Evolutionary conservation across 768 basidiomycete genomes (phyloP).

Genomic region (Tylopilus sp.): DNA sequence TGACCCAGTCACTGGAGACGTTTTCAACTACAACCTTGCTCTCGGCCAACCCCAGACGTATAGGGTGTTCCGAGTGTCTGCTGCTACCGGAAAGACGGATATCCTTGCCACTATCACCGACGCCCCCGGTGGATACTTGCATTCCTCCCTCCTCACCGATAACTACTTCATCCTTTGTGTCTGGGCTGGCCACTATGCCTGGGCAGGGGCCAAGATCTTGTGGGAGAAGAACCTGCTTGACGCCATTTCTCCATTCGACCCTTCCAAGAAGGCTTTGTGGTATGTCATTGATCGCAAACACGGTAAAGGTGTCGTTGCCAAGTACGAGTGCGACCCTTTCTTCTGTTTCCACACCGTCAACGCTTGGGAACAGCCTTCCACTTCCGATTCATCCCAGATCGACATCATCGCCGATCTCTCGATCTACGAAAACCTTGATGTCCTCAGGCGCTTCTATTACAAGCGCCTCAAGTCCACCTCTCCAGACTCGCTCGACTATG

Average conservation of each 20-base stretch:
- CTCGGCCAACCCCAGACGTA: slow-evolving; percentile 30
- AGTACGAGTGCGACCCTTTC: slow-evolving; percentile 36
- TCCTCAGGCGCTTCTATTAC: slow-evolving; percentile 33
- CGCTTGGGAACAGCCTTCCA: slow-evolving; percentile 33
- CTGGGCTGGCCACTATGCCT: slow-evolving; percentile 31
- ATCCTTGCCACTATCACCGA: slow-evolving; percentile 36
- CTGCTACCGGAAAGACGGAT: slow-evolving; percentile 29
- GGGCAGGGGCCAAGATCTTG: slow-evolving; percentile 28
- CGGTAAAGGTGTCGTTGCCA: slow-evolving; percentile 35
- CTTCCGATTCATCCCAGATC: slow-evolving; percentile 22
- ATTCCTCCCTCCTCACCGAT: slow-evolving; percentile 36
- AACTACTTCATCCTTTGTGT: slow-evolving; percentile 36
- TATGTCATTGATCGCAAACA: slow-evolving; percentile 37
- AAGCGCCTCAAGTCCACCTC: slow-evolving; percentile 27
- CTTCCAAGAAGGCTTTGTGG: slow-evolving; percentile 29
- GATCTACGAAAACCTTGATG: slow-evolving; percentile 31
- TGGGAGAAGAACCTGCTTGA: slow-evolving; percentile 33
- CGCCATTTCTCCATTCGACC: slow-evolving; percentile 31
- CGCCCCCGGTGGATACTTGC: slow-evolving; percentile 38
- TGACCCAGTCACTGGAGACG: slow-evolving; percentile 33
- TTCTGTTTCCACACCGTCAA: slow-evolving; percentile 40
- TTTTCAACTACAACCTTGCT: slow-evolving; percentile 35
- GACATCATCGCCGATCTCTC: slow-evolving; percentile 37
- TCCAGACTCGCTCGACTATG: slow-evolving; percentile 23
- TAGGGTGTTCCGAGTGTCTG: slow-evolving; percentile 34